Conservation (phyloP, 495 filamentous ascomycete species). For the Tuber magnatum region DNA sequence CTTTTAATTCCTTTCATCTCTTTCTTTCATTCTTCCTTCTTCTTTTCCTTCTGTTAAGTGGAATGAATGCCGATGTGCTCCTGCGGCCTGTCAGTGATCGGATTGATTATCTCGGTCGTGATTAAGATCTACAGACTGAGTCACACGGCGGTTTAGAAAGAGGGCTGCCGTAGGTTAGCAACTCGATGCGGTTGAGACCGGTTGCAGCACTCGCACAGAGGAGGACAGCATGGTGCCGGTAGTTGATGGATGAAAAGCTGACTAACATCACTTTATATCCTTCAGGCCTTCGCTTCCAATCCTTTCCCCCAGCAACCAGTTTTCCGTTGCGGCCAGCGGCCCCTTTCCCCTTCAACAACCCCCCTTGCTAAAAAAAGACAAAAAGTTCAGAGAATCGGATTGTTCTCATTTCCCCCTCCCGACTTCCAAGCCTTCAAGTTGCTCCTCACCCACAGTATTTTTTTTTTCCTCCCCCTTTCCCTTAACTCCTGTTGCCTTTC, state of each 20-base stretch:
- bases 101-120: neutral
- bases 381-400: neutral
- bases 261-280: neutral
- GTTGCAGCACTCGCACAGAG: neutral
- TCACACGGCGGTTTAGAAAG: neutral
- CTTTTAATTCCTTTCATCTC: no score
- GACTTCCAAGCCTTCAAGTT: neutral
- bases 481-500: neutral
- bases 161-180: neutral
- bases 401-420: neutral
- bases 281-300: neutral
- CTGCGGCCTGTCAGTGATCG: neutral
- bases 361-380: constrained; percentile 1
- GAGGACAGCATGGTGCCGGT: neutral
- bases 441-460: neutral
- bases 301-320: neutral
- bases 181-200: neutral
- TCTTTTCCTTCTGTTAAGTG: no score
- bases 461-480: neutral
- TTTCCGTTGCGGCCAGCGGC: neutral
- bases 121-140: neutral
- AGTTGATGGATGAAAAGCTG: neutral
- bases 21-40: no score
- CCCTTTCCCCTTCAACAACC: neutral
- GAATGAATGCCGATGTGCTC: no score